A percentile compares a stretch with the other conserved stretches of the same genome.
These are phyloP conservation scores for Prunus salicina DNA, from an alignment of 306 rosid species.

Conservation along the genomic window DNA sequence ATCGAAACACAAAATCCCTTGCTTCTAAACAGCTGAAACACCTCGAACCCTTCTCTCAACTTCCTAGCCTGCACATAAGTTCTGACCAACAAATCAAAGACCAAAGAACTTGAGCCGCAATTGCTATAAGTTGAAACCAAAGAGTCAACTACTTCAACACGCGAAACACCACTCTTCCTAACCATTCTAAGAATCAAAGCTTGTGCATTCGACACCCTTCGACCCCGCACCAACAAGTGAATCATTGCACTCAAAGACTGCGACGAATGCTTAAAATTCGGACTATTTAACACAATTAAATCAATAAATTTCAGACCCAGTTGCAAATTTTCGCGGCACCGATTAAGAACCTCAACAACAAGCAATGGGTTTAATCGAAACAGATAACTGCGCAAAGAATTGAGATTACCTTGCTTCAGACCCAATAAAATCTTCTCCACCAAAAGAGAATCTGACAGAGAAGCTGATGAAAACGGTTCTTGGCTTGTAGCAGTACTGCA, in stretches of 20 bases:
- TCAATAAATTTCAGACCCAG: conserved; percentile 39
- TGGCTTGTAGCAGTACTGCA: not conserved
- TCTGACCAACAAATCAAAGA: conserved; percentile 69
- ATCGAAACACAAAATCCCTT: conserved; percentile 52
- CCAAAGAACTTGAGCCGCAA: conserved; percentile 22
- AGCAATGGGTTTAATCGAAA: conserved; percentile 39
- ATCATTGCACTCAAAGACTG: conserved; percentile 54
- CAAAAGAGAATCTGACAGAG: conserved; percentile 37
- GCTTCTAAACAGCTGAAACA: conserved; percentile 44
- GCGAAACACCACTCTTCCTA: conserved; percentile 63
- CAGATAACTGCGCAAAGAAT: conserved; percentile 33
- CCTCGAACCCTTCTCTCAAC: conserved; percentile 76
- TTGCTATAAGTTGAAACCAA: conserved; percentile 27
- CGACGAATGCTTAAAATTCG: conserved; percentile 51
- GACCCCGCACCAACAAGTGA: conserved; percentile 48
- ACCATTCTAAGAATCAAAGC: conserved; percentile 65
- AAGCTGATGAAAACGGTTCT: conserved; percentile 25
- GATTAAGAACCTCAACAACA: conserved; percentile 47
- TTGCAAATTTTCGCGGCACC: conserved; percentile 39
- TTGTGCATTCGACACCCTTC: conserved; percentile 73
- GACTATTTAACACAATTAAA: conserved; percentile 28
- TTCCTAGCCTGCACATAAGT: conserved; percentile 88
- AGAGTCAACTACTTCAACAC: conserved; percentile 55
- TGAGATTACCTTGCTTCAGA: conserved; percentile 48
- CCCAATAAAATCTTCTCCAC: conserved; percentile 55